Conservation (phyloP, 1,139 yeast genomes). For the Kodamaea derodonti region DNA sequence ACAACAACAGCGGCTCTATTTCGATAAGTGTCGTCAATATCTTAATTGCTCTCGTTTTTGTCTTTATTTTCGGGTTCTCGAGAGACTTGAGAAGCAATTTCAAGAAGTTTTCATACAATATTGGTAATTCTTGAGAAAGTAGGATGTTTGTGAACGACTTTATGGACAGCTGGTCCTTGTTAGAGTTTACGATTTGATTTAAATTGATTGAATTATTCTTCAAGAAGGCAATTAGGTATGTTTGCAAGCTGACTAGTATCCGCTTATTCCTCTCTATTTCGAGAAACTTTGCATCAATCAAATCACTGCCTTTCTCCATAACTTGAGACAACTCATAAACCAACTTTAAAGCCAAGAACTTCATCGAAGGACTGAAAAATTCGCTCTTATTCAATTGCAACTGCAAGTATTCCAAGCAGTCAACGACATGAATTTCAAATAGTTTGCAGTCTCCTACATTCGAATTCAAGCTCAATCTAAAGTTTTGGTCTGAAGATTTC, state of each 20-base stretch:
- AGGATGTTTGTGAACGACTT: slow-evolving; percentile 11
- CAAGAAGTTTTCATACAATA: slow-evolving; percentile 52
- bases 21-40: slow-evolving; percentile 44
- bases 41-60: slow-evolving; percentile 63
- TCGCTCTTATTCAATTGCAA: slow-evolving; percentile 8
- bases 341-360: slow-evolving; percentile 13
- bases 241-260: neutral
- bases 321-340: slow-evolving; percentile 1
- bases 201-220: slow-evolving; percentile 9
- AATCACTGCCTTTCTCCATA: neutral
- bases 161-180: slow-evolving; percentile 12
- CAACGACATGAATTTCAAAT: slow-evolving; percentile 4
- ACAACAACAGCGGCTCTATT: slow-evolving; percentile 49
- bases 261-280: neutral
- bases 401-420: slow-evolving; percentile 15
- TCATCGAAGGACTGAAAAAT: slow-evolving; percentile 8
- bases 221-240: neutral
- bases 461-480: slow-evolving; percentile 14
- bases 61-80: slow-evolving; percentile 52
- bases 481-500: slow-evolving; percentile 5
- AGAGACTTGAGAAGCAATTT: slow-evolving; percentile 45
- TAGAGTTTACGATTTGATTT: slow-evolving; percentile 11
- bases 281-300: neutral
- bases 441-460: slow-evolving; percentile 4
- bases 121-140: slow-evolving; percentile 30